Evolutionary conservation across 148 eudicot genomes (phyloP).

Genomic region (Beta vulgaris): DNA sequence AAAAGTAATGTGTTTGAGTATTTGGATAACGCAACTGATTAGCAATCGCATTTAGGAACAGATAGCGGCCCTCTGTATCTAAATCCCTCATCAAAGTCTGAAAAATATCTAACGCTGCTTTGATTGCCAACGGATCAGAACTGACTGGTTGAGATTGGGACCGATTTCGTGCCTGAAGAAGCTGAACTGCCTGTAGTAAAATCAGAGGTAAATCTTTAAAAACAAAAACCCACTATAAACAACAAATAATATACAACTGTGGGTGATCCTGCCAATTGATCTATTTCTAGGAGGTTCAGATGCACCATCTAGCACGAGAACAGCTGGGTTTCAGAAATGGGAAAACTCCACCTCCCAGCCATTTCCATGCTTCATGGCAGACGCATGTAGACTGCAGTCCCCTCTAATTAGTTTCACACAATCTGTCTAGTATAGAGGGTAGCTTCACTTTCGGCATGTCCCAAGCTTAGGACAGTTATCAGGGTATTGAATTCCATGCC

Average conservation of each 20-base stretch:
- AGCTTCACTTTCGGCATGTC: too few species aligned
- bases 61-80: conserved; percentile 92
- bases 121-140: conserved; percentile 44
- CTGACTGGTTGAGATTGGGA: conserved; percentile 58
- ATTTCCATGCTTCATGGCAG: too few species aligned
- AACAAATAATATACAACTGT: not conserved
- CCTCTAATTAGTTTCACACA: too few species aligned
- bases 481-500: too few species aligned
- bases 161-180: conserved; percentile 65
- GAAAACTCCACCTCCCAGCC: too few species aligned
- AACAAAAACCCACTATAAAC: not conserved
- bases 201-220: not conserved
- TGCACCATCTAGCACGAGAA: too few species aligned
- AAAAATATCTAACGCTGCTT: conserved; percentile 73
- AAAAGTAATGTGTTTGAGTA: conserved; percentile 90
- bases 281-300: not conserved
- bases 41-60: conserved; percentile 82
- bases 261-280: not conserved
- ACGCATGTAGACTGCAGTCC: too few species aligned
- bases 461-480: too few species aligned
- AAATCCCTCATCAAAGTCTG: conserved; percentile 62
- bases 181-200: conserved; percentile 73
- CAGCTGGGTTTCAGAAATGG: too few species aligned
- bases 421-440: too few species aligned
- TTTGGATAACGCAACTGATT: conserved; percentile 96